Evolutionary conservation across 2,329 filamentous ascomycete genomes (phyloP), one percentile per base, ranked within the genome.

Genomic region (Botrytis sinoallii): DNA sequence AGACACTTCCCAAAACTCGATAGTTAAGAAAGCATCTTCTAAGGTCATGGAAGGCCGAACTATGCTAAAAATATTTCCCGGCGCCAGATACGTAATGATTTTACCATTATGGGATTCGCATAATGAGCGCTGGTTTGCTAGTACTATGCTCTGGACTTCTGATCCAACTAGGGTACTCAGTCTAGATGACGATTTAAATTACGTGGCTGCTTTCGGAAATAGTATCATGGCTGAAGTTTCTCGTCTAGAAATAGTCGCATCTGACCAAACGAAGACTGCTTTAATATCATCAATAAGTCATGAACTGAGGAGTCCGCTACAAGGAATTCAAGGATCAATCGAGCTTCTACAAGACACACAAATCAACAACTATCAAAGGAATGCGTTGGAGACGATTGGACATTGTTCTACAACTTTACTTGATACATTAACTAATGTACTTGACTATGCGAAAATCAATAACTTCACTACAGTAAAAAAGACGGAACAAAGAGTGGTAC

Each of bases 261-360:
- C 83, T 12, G 84, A 86, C 72, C 82, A 81, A 12, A 85, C 86
- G 29, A 89, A 89, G 76, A 84, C 85, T 0, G 86, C 87, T 9
- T 88, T 89, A 73, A 87, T 89, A 48, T 86, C 85, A 1, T 88
- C 85, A 40, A 88, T 89, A 74, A 87, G 85, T 60, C 88, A 89
- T 76, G 88, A 89, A 71, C 78, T 89, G 6, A 83, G 88, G 59
- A 87, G 85, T 12, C 88, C 88, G 0, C 78, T 89, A 2, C 87
- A 89, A 73, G 88, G 87, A 3, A 88, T 89, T 68, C 78, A 88
- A 0, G 86, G 85, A 4, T 87, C 80, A 75, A 81, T 83, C 1
- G 85, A 87, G 74, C 84, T 87, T 40, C 80, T 88, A 1, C 82
- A 83, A 35, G 85, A 87, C 32, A 84, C 83, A 1, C 77, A 78